Conservation (phyloP, 2,329 filamentous ascomycete species). For the Metarhizium rileyi region DNA sequence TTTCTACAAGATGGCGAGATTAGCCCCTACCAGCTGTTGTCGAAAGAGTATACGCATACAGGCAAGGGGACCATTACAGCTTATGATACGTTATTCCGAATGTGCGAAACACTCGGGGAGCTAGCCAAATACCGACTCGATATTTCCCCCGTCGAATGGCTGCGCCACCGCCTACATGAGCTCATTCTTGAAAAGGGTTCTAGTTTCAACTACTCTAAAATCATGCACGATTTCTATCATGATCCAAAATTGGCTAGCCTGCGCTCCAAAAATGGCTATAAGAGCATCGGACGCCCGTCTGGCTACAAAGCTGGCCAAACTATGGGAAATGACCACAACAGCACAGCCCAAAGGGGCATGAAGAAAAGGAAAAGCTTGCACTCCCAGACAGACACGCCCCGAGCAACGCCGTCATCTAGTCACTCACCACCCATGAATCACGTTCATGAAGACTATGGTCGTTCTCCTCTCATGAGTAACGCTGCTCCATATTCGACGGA, state of each 20-base stretch:
- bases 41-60: conserved; percentile 37
- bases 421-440: conserved; percentile 19
- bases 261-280: conserved; percentile 42
- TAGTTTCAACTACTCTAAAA: conserved; percentile 41
- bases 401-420: conserved; percentile 17
- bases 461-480: conserved; percentile 2
- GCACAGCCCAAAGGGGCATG: conserved; percentile 14
- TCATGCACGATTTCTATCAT: conserved; percentile 45
- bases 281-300: conserved; percentile 48
- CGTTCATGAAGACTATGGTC: conserved; percentile 8
- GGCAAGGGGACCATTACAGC: conserved; percentile 33
- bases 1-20: conserved; percentile 42
- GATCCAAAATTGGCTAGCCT: conserved; percentile 41
- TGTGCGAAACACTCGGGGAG: conserved; percentile 44
- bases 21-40: conserved; percentile 46
- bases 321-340: not conserved
- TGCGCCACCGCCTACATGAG: conserved; percentile 46
- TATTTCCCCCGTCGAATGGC: conserved; percentile 44
- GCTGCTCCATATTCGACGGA: not conserved
- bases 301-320: conserved; percentile 28
- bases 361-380: conserved; percentile 27
- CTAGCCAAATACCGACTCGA: conserved; percentile 43
- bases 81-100: conserved; percentile 47
- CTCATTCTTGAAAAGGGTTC: conserved; percentile 32
- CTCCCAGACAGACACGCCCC: conserved; percentile 18